These are phyloP conservation scores for Geotrichum australiense DNA, from an alignment of 1,139 yeast genomes.

Conservation along the genomic window DNA sequence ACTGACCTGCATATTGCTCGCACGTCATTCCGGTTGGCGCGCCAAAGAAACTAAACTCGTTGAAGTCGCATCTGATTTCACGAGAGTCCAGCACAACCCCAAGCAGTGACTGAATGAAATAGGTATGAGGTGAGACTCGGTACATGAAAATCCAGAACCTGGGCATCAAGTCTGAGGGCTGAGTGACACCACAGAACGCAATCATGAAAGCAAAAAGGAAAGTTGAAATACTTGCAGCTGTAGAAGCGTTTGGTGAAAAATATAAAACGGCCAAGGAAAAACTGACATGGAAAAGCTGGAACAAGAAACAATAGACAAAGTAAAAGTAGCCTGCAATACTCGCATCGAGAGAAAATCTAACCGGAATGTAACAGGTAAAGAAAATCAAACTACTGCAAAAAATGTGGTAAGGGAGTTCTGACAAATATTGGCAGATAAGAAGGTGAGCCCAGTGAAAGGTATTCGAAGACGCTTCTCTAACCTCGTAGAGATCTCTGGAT, in stretches of 20 bases:
- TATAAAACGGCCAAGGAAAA: constrained; percentile 45
- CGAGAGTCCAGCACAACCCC: constrained; percentile 41
- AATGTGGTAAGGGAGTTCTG: constrained; percentile 39
- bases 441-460: constrained; percentile 54
- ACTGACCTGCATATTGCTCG: constrained; percentile 38
- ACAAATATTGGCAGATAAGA: constrained; percentile 36
- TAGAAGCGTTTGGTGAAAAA: constrained; percentile 41
- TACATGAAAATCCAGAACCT: constrained; percentile 57
- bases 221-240: constrained; percentile 44
- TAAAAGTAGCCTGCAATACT: constrained; percentile 42
- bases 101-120: constrained; percentile 44
- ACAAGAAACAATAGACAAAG: constrained; percentile 39
- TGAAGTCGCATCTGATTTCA: constrained; percentile 39
- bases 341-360: constrained; percentile 36
- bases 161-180: constrained; percentile 43
- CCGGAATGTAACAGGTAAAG: constrained; percentile 39
- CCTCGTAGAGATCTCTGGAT: constrained; percentile 50
- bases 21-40: constrained; percentile 49
- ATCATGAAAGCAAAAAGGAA: constrained; percentile 43
- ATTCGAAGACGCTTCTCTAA: constrained; percentile 54
- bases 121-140: constrained; percentile 49
- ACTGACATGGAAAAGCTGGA: constrained; percentile 41
- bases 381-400: constrained; percentile 30
- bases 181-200: constrained; percentile 56
- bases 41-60: constrained; percentile 43